phyloP scores from a whole-genome alignment of 805 yeast species.

The Yarrowia phangngaensis region DNA sequence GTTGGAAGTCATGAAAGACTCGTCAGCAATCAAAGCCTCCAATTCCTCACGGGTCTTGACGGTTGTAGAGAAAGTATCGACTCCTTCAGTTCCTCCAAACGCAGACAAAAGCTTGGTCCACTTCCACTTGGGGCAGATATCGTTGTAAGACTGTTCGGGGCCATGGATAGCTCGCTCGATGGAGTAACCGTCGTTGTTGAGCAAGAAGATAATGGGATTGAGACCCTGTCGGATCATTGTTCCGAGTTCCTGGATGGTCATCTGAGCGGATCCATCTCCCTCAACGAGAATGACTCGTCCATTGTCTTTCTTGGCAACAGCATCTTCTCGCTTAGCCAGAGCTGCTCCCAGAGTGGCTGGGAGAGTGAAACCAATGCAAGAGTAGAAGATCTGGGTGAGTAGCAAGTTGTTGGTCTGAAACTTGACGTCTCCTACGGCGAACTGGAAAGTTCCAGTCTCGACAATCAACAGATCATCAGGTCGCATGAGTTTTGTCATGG shows the following conservation, averaged over 20 bases:
- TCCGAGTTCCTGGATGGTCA: constrained; percentile 84
- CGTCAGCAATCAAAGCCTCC: constrained; percentile 39
- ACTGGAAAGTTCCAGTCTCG: constrained; percentile 82
- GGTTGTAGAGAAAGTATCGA: constrained; percentile 36
- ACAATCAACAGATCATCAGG: constrained; percentile 69
- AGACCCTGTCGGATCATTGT: constrained; percentile 57
- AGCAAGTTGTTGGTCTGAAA: constrained; percentile 52
- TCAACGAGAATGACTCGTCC: constrained; percentile 68
- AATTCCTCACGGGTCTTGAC: constrained; percentile 45
- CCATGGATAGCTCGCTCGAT: constrained; percentile 86
- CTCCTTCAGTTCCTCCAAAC: constrained; percentile 43
- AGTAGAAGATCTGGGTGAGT: constrained; percentile 65
- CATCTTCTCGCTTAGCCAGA: constrained; percentile 52
- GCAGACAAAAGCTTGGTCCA: constrained; percentile 67
- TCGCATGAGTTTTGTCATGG: constrained; percentile 46
- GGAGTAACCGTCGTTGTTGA: constrained; percentile 86
- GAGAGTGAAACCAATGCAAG: constrained; percentile 84
- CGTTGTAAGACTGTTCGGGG: constrained; percentile 70
- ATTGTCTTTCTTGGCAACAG: constrained; percentile 34
- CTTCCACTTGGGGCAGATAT: constrained; percentile 74
- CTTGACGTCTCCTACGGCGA: constrained; percentile 64
- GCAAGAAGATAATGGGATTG: constrained; percentile 64
- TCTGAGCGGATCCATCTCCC: constrained; percentile 94
- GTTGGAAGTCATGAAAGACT: constrained; percentile 37
- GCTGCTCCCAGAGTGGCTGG: constrained; percentile 85